These are phyloP conservation scores for Beauveria sp. DNA, from an alignment of 2,329 filamentous ascomycete genomes.

Conservation along the genomic window DNA sequence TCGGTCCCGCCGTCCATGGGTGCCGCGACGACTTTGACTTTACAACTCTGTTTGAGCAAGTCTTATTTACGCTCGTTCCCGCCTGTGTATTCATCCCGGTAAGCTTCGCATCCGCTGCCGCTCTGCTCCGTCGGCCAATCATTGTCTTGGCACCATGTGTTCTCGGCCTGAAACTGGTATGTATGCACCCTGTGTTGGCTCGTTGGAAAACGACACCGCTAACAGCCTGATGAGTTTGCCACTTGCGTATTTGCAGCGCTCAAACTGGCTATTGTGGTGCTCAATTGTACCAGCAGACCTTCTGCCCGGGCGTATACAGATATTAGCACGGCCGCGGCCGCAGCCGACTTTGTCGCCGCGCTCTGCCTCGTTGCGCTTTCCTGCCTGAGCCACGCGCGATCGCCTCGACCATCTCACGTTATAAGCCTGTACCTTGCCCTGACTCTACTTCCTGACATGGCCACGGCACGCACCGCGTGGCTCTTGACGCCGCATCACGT, in stretches of 20 bases:
- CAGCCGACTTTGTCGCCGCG: not conserved
- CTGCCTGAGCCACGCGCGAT: not conserved
- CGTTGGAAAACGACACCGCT: no score
- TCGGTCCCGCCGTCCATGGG: not conserved
- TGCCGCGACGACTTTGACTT: conserved; percentile 9
- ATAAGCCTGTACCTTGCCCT: not conserved
- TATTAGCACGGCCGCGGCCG: not conserved
- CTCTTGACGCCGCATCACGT: not conserved
- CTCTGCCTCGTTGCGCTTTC: not conserved
- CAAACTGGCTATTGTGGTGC: not conserved
- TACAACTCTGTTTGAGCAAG: conserved; percentile 1
- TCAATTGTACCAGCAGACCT: no score
- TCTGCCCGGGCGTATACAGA: no score
- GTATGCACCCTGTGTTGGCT: not conserved
- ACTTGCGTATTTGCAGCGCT: not conserved
- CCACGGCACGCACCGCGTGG: not conserved
- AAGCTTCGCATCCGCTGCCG: not conserved
- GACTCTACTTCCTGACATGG: not conserved
- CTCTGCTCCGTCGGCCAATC: not conserved
- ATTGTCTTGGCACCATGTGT: not conserved
- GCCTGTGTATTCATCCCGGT: conserved; percentile 1
- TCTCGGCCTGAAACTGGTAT: not conserved
- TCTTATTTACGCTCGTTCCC: not conserved
- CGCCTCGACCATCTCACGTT: not conserved
- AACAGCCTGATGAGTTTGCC: not conserved